Conservation (phyloP, 1,284 basidiomycete genomes). For the Fomitopsis schrenkii region DNA sequence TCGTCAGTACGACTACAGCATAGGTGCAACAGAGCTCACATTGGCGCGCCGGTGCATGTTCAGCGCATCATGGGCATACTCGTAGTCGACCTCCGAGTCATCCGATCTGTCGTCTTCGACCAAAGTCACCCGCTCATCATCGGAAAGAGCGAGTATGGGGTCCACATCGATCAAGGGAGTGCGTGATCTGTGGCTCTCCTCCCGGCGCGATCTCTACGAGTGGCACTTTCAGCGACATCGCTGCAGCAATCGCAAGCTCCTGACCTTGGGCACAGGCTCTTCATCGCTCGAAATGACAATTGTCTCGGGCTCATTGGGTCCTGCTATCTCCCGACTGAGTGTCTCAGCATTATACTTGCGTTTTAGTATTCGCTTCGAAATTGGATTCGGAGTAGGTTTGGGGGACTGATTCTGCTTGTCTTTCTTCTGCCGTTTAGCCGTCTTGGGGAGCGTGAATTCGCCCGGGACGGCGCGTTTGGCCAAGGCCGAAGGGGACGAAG, state of each 20-base stretch:
- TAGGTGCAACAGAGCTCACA: background rate
- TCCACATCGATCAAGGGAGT: too few species aligned
- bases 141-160: too few species aligned
- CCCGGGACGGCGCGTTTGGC: background rate
- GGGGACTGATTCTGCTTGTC: background rate
- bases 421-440: constrained; percentile 1
- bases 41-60: constrained; percentile 4
- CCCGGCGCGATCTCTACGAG: background rate
- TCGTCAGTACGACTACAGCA: background rate
- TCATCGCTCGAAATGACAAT: background rate
- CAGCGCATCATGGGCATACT: constrained; percentile 1
- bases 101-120: background rate
- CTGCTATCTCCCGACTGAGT: background rate
- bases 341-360: too few species aligned
- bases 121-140: background rate
- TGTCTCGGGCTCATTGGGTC: background rate
- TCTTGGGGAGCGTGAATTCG: background rate
- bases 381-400: background rate
- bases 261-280: background rate
- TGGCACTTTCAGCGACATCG: background rate
- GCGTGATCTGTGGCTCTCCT: background rate
- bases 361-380: background rate
- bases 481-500: background rate
- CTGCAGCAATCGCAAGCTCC: background rate
- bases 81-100: background rate